Percentiles rank a stretch among this genome's conserved stretches.
phyloP scores from a whole-genome alignment of 2,329 filamentous ascomycete species.

The Aureobasidium namibiae region DNA sequence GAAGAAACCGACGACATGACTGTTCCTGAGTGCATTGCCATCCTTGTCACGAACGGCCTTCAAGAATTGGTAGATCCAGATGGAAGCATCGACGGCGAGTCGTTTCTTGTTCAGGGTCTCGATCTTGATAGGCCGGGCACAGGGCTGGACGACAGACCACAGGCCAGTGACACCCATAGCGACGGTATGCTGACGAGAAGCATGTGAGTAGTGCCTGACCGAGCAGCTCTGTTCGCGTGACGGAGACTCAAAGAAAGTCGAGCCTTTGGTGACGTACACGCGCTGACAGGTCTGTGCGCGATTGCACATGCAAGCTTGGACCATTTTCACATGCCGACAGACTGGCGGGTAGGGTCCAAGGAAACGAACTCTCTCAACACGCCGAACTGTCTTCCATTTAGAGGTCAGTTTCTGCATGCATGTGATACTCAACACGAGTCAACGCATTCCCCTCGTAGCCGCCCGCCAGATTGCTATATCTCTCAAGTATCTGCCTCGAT shows the following conservation, averaged over 20 bases:
- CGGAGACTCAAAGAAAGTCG: constrained; percentile 1
- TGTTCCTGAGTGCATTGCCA: constrained; percentile 91
- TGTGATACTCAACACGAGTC: constrained; percentile 13
- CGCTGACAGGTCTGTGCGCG: background rate
- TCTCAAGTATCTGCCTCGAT: background rate
- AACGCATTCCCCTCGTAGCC: constrained; percentile 9
- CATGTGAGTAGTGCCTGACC: constrained; percentile 1
- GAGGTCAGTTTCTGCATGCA: background rate
- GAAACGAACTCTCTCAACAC: background rate
- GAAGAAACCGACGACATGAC: constrained; percentile 95
- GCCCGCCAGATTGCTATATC: background rate
- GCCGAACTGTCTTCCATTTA: background rate
- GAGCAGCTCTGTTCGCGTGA: background rate
- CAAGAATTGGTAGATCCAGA: constrained; percentile 99
- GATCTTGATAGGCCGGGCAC: constrained; percentile 89
- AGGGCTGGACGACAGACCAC: constrained; percentile 93
- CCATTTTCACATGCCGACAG: background rate
- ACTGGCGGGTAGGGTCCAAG: background rate
- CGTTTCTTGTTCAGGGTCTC: constrained; percentile 94
- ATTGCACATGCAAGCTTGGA: background rate
- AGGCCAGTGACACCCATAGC: constrained; percentile 94
- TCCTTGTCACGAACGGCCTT: constrained; percentile 98
- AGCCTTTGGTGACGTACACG: background rate
- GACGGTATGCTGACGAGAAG: background rate
- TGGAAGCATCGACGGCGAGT: constrained; percentile 93